phyloP scores from a whole-genome alignment of 345 rosid genomes.

The Euphorbia lathyris region DNA sequence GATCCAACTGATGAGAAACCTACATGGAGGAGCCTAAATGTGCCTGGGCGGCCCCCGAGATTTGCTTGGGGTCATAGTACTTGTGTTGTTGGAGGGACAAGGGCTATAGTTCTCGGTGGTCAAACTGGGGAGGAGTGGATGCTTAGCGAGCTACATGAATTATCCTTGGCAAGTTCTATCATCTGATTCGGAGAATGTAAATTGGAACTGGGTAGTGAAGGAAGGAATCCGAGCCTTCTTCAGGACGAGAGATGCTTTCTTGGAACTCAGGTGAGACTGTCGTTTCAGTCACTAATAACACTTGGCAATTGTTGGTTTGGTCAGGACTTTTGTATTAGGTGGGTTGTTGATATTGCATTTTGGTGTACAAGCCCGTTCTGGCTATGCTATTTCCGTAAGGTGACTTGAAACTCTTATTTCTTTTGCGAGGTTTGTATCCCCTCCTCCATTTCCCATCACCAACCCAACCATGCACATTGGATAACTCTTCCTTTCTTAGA shows the following conservation, averaged over 20 bases:
- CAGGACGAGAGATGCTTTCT: slow-evolving; percentile 14
- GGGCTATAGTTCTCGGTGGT: slow-evolving; percentile 83
- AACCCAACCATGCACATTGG: slow-evolving; percentile 12
- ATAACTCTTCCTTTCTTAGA: slow-evolving; percentile 32
- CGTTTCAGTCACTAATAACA: slow-evolving; percentile 21
- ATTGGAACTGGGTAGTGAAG: slow-evolving; percentile 3
- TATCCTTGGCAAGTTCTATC: slow-evolving; percentile 58
- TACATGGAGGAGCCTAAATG: slow-evolving; percentile 81
- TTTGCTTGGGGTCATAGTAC: slow-evolving; percentile 97
- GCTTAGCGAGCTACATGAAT: slow-evolving; percentile 83
- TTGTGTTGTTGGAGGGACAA: slow-evolving; percentile 88
- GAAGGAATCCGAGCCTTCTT: slow-evolving; percentile 4
- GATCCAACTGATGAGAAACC: slow-evolving; percentile 92
- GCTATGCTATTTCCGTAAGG: slow-evolving; percentile 24
- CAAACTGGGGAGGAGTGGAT: slow-evolving; percentile 96
- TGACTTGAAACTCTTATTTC: slow-evolving; percentile 27
- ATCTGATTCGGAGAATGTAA: slow-evolving; percentile 30
- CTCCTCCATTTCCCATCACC: slow-evolving; percentile 10
- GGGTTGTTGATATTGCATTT: slow-evolving; percentile 28
- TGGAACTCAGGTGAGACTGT: slow-evolving; percentile 16
- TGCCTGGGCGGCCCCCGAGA: slow-evolving; percentile 74
- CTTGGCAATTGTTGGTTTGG: slow-evolving; percentile 25
- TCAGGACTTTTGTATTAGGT: slow-evolving; percentile 22
- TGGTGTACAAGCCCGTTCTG: slow-evolving; percentile 30
- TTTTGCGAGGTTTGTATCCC: slow-evolving; percentile 29